Conservation (phyloP, 805 yeast genomes). For the Wickerhamiella occidentalis region DNA sequence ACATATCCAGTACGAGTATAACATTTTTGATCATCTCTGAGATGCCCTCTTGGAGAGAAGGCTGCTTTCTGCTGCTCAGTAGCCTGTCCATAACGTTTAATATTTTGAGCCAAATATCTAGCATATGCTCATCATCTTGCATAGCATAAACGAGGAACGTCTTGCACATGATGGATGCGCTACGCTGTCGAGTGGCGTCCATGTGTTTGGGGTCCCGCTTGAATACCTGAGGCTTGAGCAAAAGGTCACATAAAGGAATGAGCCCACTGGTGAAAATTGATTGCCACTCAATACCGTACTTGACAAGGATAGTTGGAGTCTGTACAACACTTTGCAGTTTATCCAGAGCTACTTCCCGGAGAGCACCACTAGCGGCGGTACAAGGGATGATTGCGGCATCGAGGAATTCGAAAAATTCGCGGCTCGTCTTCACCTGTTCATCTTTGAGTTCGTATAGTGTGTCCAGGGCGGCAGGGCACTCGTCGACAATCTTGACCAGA, state of each 20-base stretch:
- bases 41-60: conserved; percentile 30
- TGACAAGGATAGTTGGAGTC: conserved; percentile 10
- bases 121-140: conserved; percentile 22
- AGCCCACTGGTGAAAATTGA: conserved; percentile 56
- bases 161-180: conserved; percentile 56
- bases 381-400: conserved; percentile 7
- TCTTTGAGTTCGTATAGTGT: conserved; percentile 1
- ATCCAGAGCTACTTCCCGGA: conserved; percentile 20
- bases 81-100: conserved; percentile 32
- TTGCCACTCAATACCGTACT: conserved; percentile 24
- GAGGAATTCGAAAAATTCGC: conserved; percentile 3
- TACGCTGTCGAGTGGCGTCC: conserved; percentile 52
- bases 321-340: conserved; percentile 39
- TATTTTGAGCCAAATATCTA: conserved; percentile 29
- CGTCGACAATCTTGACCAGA: conserved; percentile 5
- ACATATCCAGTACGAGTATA: conserved; percentile 29
- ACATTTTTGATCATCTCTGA: conserved; percentile 34
- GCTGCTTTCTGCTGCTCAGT: conserved; percentile 30
- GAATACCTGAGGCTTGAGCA: conserved; percentile 52
- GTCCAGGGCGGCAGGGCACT: conserved; percentile 7
- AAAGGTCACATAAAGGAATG: conserved; percentile 56
- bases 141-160: conserved; percentile 41
- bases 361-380: background rate
- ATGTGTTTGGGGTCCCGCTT: conserved; percentile 52
- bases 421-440: background rate